These are phyloP conservation scores for Verticillium tricorpus DNA, from an alignment of 2,329 filamentous ascomycete species.

Conservation along the genomic window DNA sequence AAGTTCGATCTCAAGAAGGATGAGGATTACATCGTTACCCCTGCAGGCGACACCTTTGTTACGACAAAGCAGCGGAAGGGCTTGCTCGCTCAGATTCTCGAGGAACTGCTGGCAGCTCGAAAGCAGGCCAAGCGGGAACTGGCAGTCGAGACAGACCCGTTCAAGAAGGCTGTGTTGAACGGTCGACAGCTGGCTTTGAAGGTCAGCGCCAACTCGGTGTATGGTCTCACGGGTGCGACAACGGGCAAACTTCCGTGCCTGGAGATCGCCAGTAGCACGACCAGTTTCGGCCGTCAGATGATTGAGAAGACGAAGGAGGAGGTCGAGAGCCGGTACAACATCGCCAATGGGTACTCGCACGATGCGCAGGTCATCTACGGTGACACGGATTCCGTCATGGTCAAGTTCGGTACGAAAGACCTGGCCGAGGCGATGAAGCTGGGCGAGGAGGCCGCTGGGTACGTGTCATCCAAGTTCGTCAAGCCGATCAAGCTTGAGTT, in stretches of 20 bases:
- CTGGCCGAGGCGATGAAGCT: constrained; percentile 87
- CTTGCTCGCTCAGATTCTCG: constrained; percentile 88
- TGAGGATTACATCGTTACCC: constrained; percentile 94
- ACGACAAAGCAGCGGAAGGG: constrained; percentile 88
- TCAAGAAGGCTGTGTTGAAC: constrained; percentile 97
- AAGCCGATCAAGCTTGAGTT: constrained; percentile 99
- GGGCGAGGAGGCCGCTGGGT: constrained; percentile 86
- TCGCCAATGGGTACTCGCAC: constrained; percentile 90
- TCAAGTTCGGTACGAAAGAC: constrained; percentile 91
- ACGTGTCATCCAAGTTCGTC: constrained; percentile 85
- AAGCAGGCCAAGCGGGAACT: constrained; percentile 93
- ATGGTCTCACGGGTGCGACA: constrained; percentile 93
- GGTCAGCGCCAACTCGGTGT: constrained; percentile 95
- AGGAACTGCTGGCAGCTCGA: constrained; percentile 85
- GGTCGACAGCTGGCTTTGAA: constrained; percentile 95
- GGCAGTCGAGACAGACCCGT: constrained; percentile 83
- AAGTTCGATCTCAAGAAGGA: constrained; percentile 75
- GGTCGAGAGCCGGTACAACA: constrained; percentile 83
- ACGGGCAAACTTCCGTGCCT: constrained; percentile 94
- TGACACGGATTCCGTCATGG: constrained; percentile 99
- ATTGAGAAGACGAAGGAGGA: constrained; percentile 98
- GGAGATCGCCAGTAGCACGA: constrained; percentile 93
- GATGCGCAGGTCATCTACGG: constrained; percentile 97
- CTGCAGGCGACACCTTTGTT: constrained; percentile 89
- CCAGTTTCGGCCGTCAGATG: constrained; percentile 96